Percentiles rank a stretch among this genome's conserved stretches.
Conservation (phyloP, 805 yeast species). For the Dipodascus albidus region DNA sequence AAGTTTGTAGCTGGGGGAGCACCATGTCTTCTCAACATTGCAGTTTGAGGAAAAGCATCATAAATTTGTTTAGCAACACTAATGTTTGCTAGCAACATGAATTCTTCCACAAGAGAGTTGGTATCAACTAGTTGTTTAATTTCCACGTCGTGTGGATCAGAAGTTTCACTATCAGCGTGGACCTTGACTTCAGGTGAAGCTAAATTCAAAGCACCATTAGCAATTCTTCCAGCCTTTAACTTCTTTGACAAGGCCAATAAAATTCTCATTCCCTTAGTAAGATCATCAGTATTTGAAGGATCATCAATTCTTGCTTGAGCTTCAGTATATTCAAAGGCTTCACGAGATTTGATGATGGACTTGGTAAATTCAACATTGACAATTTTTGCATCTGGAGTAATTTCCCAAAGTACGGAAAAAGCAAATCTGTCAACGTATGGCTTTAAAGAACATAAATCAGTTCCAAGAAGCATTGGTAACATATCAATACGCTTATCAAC, state of each 20-base stretch:
- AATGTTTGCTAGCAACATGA: constrained; percentile 94
- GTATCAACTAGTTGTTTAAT: constrained; percentile 81
- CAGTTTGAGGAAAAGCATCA: constrained; percentile 93
- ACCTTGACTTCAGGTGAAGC: constrained; percentile 98
- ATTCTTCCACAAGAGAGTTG: constrained; percentile 93
- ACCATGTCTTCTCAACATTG: constrained; percentile 95
- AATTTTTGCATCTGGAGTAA: constrained; percentile 77
- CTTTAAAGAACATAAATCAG: constrained; percentile 87
- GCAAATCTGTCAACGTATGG: constrained; percentile 95
- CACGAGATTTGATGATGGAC: constrained; percentile 80
- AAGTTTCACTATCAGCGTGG: constrained; percentile 92
- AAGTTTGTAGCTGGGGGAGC: constrained; percentile 95
- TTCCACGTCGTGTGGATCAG: constrained; percentile 94
- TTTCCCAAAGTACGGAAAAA: constrained; percentile 91
- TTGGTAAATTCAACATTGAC: constrained; percentile 70
- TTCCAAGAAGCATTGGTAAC: constrained; percentile 92
- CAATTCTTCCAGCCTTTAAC: constrained; percentile 73
- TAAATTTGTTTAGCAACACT: constrained; percentile 89
- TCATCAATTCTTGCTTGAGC: constrained; percentile 93
- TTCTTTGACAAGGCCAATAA: constrained; percentile 69
- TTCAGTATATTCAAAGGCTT: constrained; percentile 87
- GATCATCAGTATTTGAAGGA: constrained; percentile 56
- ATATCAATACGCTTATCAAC: constrained; percentile 98
- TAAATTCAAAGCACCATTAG: constrained; percentile 90
- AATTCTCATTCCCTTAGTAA: constrained; percentile 82